phyloP scores from a whole-genome alignment of 108 stramenopile genomes.

The Craspedostauros australis region DNA sequence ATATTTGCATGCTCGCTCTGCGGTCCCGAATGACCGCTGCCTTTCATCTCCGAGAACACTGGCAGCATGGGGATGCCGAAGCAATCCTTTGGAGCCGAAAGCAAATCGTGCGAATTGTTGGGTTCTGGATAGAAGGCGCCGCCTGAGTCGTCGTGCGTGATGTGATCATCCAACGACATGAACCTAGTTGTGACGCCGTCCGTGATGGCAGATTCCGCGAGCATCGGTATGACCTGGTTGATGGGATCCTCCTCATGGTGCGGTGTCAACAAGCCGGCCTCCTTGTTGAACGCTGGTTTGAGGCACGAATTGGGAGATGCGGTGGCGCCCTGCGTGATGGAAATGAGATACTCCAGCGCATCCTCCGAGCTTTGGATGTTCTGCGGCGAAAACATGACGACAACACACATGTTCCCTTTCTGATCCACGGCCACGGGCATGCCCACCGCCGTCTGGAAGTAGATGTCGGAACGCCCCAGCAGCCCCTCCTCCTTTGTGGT shows the following conservation, averaged over 20 bases:
- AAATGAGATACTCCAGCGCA: constrained; percentile 80
- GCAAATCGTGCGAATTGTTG: constrained; percentile 42
- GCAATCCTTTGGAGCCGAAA: constrained; percentile 61
- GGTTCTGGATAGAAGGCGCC: constrained; percentile 22
- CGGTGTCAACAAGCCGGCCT: constrained; percentile 20
- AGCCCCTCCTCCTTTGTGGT: constrained; percentile 80
- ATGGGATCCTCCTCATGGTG: constrained; percentile 13
- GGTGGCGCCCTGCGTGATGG: constrained; percentile 72
- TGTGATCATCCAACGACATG: constrained; percentile 62
- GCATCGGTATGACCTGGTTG: constrained; percentile 22
- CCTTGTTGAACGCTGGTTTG: constrained; percentile 63
- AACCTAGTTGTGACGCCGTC: constrained; percentile 76
- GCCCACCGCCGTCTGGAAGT: constrained; percentile 94
- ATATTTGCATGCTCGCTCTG: not conserved
- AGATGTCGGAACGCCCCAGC: constrained; percentile 87
- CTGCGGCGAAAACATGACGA: constrained; percentile 88
- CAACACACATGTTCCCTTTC: constrained; percentile 84
- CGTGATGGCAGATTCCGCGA: constrained; percentile 11
- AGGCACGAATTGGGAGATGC: constrained; percentile 70
- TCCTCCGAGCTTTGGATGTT: constrained; percentile 76
- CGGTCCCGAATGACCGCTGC: not conserved
- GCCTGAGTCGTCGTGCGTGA: not conserved
- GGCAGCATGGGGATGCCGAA: constrained; percentile 87
- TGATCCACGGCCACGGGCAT: constrained; percentile 89
- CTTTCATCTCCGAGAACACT: constrained; percentile 32